Base-by-base conservation (phyloP, 2,329 filamentous ascomycete species). In the Penicillium janthinellum region DNA sequence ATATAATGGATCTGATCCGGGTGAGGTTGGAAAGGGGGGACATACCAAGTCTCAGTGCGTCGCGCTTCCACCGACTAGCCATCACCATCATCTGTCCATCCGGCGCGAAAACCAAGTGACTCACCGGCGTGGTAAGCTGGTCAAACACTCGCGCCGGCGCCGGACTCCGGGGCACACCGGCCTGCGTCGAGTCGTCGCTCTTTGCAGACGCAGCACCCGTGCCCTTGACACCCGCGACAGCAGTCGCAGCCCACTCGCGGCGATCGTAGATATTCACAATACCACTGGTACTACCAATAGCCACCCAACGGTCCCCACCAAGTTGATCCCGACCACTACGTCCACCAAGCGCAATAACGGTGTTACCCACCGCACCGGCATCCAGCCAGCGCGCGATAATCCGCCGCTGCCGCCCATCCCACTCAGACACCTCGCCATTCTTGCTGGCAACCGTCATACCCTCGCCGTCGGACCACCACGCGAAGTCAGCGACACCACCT, bases 211-310 rank as follows among this genome's bases (percentile, higher is more conserved):
- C 42, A 54, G 64, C 63, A 4, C 39, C 54, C 52, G 63, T 64
- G 44, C 64, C 61, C 48, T 64, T 77, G 0, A 8, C 22, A 37
- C 62, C 67, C 61, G 71, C 68, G 61, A 74, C 75, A 62, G 74
- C 75, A 52, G 80, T 68, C 35, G 71, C 71, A 41, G 78, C 78
- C 78, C 92, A 88, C 31, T 84, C 81, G 64, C 85, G 81, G 5
- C 95, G 89, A 73, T 98, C 92, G 79, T 99, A 99, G 62, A 99
- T 83, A 76, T 98, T 98, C 58, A 96, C 87, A 59, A 99, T 90
- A 60, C 95, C 95, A 62, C 87, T 92, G 64, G 86, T 90, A 59
- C 90, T 93, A 11, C 95, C 95, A 45, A 97, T 82, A 0, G 91
- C 92, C 14, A 97, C 86, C 92, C 93, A 99, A 59, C 91, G 84